Percentiles rank a stretch among this genome's conserved stretches.
Evolutionary conservation across 495 filamentous ascomycete species (phyloP).

Genomic region (Penicillium paradoxum): DNA sequence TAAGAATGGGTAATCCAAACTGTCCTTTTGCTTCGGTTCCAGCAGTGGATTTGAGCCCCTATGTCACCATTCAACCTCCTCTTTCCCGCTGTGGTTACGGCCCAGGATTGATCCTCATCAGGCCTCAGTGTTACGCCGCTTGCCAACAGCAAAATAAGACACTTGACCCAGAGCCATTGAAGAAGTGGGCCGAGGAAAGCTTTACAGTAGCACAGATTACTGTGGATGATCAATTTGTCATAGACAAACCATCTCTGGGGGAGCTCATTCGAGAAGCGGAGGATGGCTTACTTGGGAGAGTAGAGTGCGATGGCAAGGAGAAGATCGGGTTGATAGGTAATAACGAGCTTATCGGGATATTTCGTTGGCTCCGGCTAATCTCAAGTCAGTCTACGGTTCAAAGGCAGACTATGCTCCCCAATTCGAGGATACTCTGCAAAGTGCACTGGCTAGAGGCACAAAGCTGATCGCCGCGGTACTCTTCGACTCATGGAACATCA

Average conservation of each 20-base stretch:
- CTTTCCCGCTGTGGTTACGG: slow-evolving; percentile 52
- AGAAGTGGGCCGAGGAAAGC: slow-evolving; percentile 42
- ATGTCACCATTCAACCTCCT: slow-evolving; percentile 42
- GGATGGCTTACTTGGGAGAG: slow-evolving; percentile 9
- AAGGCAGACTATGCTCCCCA: slow-evolving; percentile 18
- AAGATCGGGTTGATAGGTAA: slow-evolving; percentile 22
- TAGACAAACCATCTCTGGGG: not conserved
- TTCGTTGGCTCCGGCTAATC: not conserved
- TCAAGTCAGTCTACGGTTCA: slow-evolving; percentile 23
- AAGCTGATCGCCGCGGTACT: slow-evolving; percentile 13
- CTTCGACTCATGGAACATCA: slow-evolving; percentile 17
- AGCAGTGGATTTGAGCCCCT: slow-evolving; percentile 2
- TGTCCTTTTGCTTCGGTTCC: slow-evolving; percentile 7
- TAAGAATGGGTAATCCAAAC: not conserved
- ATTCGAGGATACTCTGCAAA: slow-evolving; percentile 16
- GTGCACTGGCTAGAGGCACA: not conserved
- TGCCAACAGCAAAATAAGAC: slow-evolving; percentile 21
- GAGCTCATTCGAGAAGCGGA: slow-evolving; percentile 12
- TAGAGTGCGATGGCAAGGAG: slow-evolving; percentile 17
- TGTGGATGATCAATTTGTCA: slow-evolving; percentile 11
- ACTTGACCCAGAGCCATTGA: slow-evolving; percentile 29
- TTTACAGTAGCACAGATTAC: slow-evolving; percentile 30
- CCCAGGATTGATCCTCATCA: slow-evolving; percentile 49
- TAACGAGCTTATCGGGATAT: too few species aligned
- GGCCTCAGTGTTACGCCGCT: slow-evolving; percentile 14